phyloP scores from a whole-genome alignment of 2,329 filamentous ascomycete species.

The Botrytis squamosa region DNA sequence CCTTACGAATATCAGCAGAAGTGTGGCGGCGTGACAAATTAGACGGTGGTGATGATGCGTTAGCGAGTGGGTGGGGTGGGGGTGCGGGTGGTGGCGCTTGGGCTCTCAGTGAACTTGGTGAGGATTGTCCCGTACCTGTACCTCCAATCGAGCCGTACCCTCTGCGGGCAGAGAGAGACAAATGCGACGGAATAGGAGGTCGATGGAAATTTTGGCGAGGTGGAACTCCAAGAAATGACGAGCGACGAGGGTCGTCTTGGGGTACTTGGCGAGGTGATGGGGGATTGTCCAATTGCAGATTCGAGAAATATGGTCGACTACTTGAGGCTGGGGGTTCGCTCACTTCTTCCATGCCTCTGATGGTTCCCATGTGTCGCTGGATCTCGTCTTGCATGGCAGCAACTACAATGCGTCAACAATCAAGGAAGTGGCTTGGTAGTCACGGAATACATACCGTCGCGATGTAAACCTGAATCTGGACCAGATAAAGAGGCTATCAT shows the following conservation, averaged over 20 bases:
- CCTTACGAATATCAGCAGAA: constrained; percentile 83
- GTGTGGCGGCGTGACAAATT: constrained; percentile 84
- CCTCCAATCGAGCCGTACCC: constrained; percentile 81
- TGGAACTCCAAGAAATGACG: constrained; percentile 52
- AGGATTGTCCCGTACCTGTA: constrained; percentile 62
- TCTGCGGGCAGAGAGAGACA: constrained; percentile 71
- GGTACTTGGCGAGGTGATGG: constrained; percentile 86
- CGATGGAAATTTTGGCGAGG: constrained; percentile 66
- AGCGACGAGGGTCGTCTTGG: constrained; percentile 79
- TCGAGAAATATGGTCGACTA: constrained; percentile 65
- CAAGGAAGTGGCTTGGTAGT: constrained; percentile 27
- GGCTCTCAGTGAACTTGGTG: constrained; percentile 70
- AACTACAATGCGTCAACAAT: constrained; percentile 45
- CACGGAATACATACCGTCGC: constrained; percentile 64
- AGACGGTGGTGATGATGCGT: constrained; percentile 61
- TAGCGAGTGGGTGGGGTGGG: constrained; percentile 63
- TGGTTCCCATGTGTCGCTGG: constrained; percentile 58
- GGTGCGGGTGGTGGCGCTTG: constrained; percentile 59
- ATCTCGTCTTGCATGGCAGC: constrained; percentile 58
- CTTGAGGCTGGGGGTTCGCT: constrained; percentile 65
- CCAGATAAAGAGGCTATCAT: constrained; percentile 70
- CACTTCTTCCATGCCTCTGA: constrained; percentile 59
- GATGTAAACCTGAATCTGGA: constrained; percentile 73
- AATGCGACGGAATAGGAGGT: constrained; percentile 76
- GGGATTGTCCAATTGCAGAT: constrained; percentile 62